phyloP scores from a whole-genome alignment of 2,329 filamentous ascomycete species.

The Scleromitrula shiraiana region DNA sequence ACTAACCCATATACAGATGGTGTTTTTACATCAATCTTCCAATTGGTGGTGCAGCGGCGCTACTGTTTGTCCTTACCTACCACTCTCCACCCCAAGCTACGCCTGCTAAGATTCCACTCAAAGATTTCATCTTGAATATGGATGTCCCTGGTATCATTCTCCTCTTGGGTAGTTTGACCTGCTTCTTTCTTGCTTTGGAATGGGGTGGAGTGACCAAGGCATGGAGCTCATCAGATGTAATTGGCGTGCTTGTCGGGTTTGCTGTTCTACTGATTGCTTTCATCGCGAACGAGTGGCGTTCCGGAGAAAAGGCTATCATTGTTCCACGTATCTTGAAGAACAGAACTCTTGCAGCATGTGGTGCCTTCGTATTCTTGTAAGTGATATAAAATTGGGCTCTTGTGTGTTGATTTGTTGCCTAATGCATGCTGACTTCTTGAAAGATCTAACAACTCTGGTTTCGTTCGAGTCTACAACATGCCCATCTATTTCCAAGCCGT shows the following conservation, averaged over 20 bases:
- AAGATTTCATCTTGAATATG: conserved; percentile 3
- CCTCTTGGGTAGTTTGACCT: conserved; percentile 26
- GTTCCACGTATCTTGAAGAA: not conserved
- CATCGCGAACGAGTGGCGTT: not conserved
- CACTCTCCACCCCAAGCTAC: not conserved
- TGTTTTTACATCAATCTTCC: conserved; percentile 31
- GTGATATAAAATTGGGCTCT: not conserved
- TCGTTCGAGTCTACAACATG: conserved; percentile 26
- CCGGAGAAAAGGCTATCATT: not conserved
- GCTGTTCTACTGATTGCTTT: conserved; percentile 19
- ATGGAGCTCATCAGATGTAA: conserved; percentile 27
- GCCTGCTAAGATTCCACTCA: not conserved
- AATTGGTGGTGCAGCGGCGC: conserved; percentile 27
- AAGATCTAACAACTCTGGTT: not conserved
- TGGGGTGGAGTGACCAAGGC: conserved; percentile 21
- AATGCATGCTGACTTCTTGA: not conserved
- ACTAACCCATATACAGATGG: conserved; percentile 16
- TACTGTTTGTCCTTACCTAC: not conserved
- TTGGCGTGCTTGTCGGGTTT: conserved; percentile 27
- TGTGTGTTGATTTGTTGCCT: not conserved
- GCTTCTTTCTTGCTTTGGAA: conserved; percentile 24
- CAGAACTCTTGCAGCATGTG: not conserved
- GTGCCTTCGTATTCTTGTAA: not conserved
- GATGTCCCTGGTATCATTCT: conserved; percentile 10
- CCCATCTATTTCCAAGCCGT: conserved; percentile 42